Evolutionary conservation across 106 monocot genomes (phyloP).

Genomic region (Dendrobium chrysotoxum): DNA sequence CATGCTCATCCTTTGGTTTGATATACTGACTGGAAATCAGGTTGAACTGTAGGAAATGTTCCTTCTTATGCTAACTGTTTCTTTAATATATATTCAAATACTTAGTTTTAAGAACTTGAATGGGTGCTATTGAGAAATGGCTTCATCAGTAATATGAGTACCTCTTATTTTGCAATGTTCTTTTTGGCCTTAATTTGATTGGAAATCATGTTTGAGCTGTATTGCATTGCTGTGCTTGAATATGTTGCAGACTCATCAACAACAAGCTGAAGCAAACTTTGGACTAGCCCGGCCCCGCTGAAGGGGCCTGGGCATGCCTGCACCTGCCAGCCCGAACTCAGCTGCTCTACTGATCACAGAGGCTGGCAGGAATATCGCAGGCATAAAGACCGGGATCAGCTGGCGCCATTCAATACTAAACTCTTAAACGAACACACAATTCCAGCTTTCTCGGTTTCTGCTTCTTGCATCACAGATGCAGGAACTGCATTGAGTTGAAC

Average conservation of each 20-base stretch:
- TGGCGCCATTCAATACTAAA: background rate
- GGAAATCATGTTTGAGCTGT: background rate
- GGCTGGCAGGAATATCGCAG: slow-evolving; percentile 74
- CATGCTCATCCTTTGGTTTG: background rate
- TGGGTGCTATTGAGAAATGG: background rate
- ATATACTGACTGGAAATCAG: background rate
- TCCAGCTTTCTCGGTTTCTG: slow-evolving; percentile 19
- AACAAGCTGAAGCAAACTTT: slow-evolving; percentile 69
- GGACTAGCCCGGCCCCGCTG: slow-evolving; percentile 91
- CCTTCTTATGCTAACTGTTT: background rate
- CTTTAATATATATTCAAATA: background rate
- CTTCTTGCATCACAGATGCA: slow-evolving; percentile 16
- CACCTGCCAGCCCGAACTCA: slow-evolving; percentile 49
- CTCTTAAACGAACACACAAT: background rate
- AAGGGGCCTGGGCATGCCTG: slow-evolving; percentile 89
- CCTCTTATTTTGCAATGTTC: background rate
- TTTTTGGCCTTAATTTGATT: too few relatives aligned
- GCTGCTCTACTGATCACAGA: slow-evolving; percentile 1
- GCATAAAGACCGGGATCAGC: slow-evolving; percentile 46
- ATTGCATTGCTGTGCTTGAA: background rate
- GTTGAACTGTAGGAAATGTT: background rate
- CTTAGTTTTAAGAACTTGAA: background rate
- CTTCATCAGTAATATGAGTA: background rate
- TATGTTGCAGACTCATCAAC: slow-evolving; percentile 49
- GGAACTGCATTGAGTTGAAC: background rate